Evolutionary conservation across 1,284 basidiomycete species (phyloP).

Genomic region (Ganoderma multipileum): DNA sequence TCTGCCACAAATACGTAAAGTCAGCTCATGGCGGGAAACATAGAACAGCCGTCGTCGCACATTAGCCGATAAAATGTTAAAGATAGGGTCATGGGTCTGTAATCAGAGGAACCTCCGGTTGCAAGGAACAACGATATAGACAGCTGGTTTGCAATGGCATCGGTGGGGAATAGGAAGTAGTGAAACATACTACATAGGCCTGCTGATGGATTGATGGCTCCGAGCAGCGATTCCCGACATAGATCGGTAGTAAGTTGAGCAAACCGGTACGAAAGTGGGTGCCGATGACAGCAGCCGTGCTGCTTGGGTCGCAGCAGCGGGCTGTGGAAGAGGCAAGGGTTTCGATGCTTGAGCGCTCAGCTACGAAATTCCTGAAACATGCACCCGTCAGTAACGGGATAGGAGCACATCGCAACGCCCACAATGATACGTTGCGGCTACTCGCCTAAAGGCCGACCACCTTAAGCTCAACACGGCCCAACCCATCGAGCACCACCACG

Average conservation of each 20-base stretch:
- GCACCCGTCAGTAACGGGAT: not conserved
- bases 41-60: not conserved
- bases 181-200: not conserved
- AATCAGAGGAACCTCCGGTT: not conserved
- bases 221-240: not conserved
- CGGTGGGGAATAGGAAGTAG: not conserved
- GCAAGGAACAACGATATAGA: not conserved
- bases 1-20: not conserved
- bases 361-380: not conserved
- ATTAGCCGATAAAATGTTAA: not conserved
- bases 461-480: not conserved
- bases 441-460: not conserved
- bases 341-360: slow-evolving; percentile 2
- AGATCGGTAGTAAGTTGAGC: not conserved
- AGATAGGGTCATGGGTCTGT: not conserved
- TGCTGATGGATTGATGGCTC: not conserved
- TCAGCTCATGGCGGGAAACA: not conserved
- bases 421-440: not conserved
- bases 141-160: not conserved
- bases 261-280: not conserved
- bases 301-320: slow-evolving; percentile 3
- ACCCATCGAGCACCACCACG: not conserved
- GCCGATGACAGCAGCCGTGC: not conserved
- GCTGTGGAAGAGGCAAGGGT: not conserved
- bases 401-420: not conserved